Conservation (phyloP, 495 filamentous ascomycete species). For the Mytilinidion resinicola region DNA sequence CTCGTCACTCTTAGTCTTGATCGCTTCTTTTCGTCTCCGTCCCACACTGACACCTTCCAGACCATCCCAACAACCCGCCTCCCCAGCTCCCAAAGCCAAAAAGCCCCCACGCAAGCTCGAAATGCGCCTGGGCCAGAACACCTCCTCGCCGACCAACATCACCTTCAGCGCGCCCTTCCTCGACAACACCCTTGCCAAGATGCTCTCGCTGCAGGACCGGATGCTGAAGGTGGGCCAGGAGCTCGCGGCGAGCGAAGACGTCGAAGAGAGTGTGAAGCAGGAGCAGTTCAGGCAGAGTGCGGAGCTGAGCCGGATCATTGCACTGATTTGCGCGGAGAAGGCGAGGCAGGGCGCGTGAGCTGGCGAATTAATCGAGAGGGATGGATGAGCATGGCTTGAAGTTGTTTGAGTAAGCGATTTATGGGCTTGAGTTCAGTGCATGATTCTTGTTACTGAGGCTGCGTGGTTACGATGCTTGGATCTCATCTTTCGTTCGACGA, state of each 20-base stretch:
- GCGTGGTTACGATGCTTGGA: too few relatives aligned
- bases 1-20: not conserved
- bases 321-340: conserved; percentile 41
- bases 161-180: conserved; percentile 40
- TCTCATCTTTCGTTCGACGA: too few relatives aligned
- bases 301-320: conserved; percentile 38
- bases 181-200: conserved; percentile 40
- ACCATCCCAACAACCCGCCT: conserved; percentile 11
- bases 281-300: conserved; percentile 38
- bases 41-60: conserved; percentile 8
- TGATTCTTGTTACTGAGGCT: too few relatives aligned
- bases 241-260: conserved; percentile 31
- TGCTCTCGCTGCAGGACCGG: conserved; percentile 36
- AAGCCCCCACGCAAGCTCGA: conserved; percentile 38
- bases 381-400: too few relatives aligned
- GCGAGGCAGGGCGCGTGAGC: conserved; percentile 32
- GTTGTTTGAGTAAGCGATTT: too few relatives aligned
- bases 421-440: too few relatives aligned
- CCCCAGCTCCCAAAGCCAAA: conserved; percentile 7
- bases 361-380: not conserved
- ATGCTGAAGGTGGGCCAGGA: conserved; percentile 37
- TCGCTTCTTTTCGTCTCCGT: not conserved
- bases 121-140: conserved; percentile 29
- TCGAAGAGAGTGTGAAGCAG: conserved; percentile 34
- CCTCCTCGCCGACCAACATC: conserved; percentile 25